phyloP scores from a whole-genome alignment of 495 filamentous ascomycete genomes.

The Penicillium turbatum region DNA sequence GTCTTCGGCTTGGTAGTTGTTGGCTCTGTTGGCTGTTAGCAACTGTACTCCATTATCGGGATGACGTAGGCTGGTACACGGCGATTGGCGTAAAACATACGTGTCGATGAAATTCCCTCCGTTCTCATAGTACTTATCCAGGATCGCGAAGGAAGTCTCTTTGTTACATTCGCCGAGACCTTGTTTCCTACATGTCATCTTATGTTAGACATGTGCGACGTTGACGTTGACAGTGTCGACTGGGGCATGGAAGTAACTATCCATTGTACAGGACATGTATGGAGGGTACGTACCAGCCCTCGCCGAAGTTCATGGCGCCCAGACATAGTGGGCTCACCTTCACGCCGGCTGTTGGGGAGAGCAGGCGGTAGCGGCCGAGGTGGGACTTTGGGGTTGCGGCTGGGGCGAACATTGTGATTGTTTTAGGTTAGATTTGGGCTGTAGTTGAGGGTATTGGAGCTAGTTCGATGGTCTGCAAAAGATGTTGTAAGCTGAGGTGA shows the following conservation, averaged over 20 bases:
- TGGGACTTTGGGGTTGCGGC: constrained; percentile 21
- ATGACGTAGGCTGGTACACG: no score
- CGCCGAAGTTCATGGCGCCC: constrained; percentile 60
- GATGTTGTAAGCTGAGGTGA: background rate
- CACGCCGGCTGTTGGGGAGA: constrained; percentile 55
- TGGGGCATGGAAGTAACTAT: background rate
- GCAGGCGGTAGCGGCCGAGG: constrained; percentile 55
- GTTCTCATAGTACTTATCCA: constrained; percentile 61
- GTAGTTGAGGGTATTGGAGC: background rate
- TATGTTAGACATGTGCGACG: background rate
- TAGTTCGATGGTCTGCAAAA: background rate
- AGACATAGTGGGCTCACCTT: constrained; percentile 58
- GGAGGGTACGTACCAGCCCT: constrained; percentile 42
- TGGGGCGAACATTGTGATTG: constrained; percentile 9
- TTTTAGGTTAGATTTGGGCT: background rate
- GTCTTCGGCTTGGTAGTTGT: constrained; percentile 65
- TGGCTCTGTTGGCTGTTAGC: constrained; percentile 33
- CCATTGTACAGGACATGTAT: background rate
- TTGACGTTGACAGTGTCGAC: no score
- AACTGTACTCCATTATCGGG: no score
- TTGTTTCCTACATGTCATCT: constrained; percentile 25
- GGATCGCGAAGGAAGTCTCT: constrained; percentile 56
- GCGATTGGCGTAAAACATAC: constrained; percentile 6
- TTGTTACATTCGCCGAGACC: constrained; percentile 58
- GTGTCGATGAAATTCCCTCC: constrained; percentile 82